These are phyloP conservation scores for Aspergillus aculeatinus DNA, from an alignment of 2,329 filamentous ascomycete species.

Conservation along the genomic window DNA sequence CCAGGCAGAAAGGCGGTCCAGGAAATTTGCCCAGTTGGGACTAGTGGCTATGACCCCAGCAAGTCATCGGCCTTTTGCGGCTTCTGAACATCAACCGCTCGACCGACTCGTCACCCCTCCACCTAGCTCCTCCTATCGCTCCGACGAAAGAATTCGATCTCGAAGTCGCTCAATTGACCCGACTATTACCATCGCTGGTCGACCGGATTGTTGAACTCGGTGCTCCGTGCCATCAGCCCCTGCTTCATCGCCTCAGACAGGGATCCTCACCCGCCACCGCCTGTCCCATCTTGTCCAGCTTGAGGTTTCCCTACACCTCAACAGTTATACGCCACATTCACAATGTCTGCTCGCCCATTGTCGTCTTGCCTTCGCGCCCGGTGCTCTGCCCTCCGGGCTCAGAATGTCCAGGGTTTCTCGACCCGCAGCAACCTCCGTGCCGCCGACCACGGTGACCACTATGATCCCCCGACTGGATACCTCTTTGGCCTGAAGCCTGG, in stretches of 20 bases:
- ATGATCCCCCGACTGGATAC: slow-evolving; percentile 88
- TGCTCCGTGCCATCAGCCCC: slow-evolving; percentile 11
- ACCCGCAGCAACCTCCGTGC: slow-evolving; percentile 41
- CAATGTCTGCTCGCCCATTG: slow-evolving; percentile 41
- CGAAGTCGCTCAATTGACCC: slow-evolving; percentile 28
- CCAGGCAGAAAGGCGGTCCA: slow-evolving; percentile 28
- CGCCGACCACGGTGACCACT: slow-evolving; percentile 69
- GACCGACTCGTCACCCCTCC: slow-evolving; percentile 32
- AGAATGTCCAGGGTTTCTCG: slow-evolving; percentile 41
- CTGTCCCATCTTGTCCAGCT: slow-evolving; percentile 16
- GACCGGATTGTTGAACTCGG: slow-evolving; percentile 11
- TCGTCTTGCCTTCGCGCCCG: slow-evolving; percentile 42
- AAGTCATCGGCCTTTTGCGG: slow-evolving; percentile 38
- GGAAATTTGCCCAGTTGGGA: slow-evolving; percentile 25
- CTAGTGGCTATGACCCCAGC: slow-evolving; percentile 29
- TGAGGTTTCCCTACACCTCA: slow-evolving; percentile 8
- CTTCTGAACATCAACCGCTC: slow-evolving; percentile 37
- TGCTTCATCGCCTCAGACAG: slow-evolving; percentile 17
- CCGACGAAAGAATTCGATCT: slow-evolving; percentile 22
- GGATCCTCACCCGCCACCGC: slow-evolving; percentile 21
- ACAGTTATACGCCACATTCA: slow-evolving; percentile 23
- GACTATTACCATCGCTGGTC: slow-evolving; percentile 13
- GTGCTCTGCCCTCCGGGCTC: slow-evolving; percentile 37
- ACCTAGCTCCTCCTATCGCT: slow-evolving; percentile 19
- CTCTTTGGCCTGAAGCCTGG: slow-evolving; percentile 92